Evolutionary conservation across 345 rosid species (phyloP), one percentile per base, ranked within the genome.

Genomic region (Toxicodendron radicans): DNA sequence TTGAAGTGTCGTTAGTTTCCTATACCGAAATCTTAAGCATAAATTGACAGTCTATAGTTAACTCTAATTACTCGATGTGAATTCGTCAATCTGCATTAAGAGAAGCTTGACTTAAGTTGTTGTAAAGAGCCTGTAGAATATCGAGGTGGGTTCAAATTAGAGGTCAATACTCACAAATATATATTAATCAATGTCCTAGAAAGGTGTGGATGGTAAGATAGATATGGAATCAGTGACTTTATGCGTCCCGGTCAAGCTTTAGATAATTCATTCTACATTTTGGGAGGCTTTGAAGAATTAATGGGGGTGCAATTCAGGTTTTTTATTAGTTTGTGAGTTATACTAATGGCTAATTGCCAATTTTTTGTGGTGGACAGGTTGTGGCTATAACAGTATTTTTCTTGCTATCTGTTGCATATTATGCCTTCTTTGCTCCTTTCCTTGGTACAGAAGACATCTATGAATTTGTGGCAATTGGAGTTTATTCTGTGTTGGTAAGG

Each of bases 391-490:
- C 97, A 43, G 87, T 95, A 41, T 95, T 84, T 79, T 85, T 88
- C 84, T 76, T 95, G 83, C 87, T 95, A 24, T 82, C 91, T 18
- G 85, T 90, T 68, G 97, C 94, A 49, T 92, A 82, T 80, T 92
- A 91, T 76, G 94, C 97, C 64, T 95, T 95, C 86, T 91, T 95
- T 78, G 97, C 99, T 70, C 97, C 99, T 11, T 95, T 95, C 68
- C 94, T 95, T 6, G 89, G 97, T 69, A 91, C 86, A 73, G 84
- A 83, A 73, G 84, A 83, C 76, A 75, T 90, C 60, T 89, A 80
- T 64, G 91, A 91, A 70, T 88, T 80, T 79, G 81, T 83, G 54
- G 95, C 97, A 60, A 49, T 81, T 74, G 87, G 92, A 80, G 89
- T 85, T 79, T 95, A 95, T 83, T 89, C 97, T 21, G 72, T 85